Evolutionary conservation across 1,139 yeast species (phyloP), one percentile per base, ranked within the genome.

Genomic region (Pichia sp.): DNA sequence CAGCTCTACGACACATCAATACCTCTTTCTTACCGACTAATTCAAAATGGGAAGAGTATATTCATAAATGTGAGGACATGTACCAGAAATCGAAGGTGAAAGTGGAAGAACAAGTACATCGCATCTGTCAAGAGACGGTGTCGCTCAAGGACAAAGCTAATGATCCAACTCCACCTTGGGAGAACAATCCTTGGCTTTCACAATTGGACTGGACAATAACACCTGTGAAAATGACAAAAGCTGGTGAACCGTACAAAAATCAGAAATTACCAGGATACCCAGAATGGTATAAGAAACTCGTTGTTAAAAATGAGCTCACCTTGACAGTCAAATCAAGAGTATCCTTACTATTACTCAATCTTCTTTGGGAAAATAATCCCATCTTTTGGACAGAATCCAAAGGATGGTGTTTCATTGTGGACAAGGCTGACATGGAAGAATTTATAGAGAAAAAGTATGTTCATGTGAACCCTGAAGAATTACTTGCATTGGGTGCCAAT

Each of bases 201-300:
- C 98, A 93, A 56, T 64, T 93, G 40, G 87, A 93, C 55, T 93
- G 99, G 99, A 69, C 75, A 0, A 63, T 78, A 3, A 69, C 68
- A 32, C 80, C 83, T 2, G 59, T 70, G 0, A 70, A 75, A 40
- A 50, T 76, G 35, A 83, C 79, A 14, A 87, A 85, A 55, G 70
- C 74, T 27, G 94, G 94, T 5, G 65, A 64, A n/a, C 85, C 85
- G 1, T 70, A 64, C n/a, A 85, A 87, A 36, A 76, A 74, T 22
- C 94, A 86, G 55, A 87, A 74, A 51, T 55, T 86, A 35, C 93
- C 95, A 0, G 97, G 96, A 0, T 86, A 71, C 53, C 99, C 99
- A 0, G 81, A 82, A 48, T 93, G 99, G 99, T 93, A 85, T 57
- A 73, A 84, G 42, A 80, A 78, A 3, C 63, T 91, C 19, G 77